Percentiles rank a stretch among this genome's conserved stretches.
Conservation (phyloP, 164 flowering plant genomes). For the Chimonanthus praecox region DNA sequence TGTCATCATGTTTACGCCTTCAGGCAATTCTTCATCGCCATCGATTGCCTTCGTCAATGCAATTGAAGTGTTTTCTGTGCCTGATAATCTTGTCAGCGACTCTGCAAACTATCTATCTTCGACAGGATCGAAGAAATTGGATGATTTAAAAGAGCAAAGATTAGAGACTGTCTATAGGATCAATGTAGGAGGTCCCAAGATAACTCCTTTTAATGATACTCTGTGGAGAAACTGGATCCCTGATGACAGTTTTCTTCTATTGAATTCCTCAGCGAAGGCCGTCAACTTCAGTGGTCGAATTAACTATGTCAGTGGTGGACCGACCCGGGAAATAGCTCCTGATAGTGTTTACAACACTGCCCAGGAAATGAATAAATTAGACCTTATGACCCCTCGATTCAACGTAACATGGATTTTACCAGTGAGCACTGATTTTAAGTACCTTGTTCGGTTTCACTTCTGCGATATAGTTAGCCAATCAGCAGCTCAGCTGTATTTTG, state of each 20-base stretch:
- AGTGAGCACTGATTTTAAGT: constrained; percentile 12
- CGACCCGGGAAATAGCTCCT: constrained; percentile 58
- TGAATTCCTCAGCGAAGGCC: constrained; percentile 14
- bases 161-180: constrained; percentile 61
- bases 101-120: constrained; percentile 22
- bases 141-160: constrained; percentile 33
- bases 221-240: constrained; percentile 74
- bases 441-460: constrained; percentile 78
- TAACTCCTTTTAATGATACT: constrained; percentile 50
- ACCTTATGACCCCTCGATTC: constrained; percentile 24
- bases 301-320: constrained; percentile 43
- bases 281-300: constrained; percentile 20
- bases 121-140: constrained; percentile 13
- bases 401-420: constrained; percentile 69
- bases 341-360: constrained; percentile 80
- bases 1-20: constrained; percentile 43
- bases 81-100: constrained; percentile 46
- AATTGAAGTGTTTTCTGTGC: constrained; percentile 76
- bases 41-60: constrained; percentile 60
- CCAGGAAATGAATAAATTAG: constrained; percentile 54
- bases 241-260: constrained; percentile 26
- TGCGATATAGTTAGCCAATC: constrained; percentile 72
- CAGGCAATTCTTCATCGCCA: constrained; percentile 21
- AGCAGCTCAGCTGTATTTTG: constrained; percentile 45
- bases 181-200: constrained; percentile 76